phyloP scores from a whole-genome alignment of 306 rosid genomes.

The Ochetophila trinervis region DNA sequence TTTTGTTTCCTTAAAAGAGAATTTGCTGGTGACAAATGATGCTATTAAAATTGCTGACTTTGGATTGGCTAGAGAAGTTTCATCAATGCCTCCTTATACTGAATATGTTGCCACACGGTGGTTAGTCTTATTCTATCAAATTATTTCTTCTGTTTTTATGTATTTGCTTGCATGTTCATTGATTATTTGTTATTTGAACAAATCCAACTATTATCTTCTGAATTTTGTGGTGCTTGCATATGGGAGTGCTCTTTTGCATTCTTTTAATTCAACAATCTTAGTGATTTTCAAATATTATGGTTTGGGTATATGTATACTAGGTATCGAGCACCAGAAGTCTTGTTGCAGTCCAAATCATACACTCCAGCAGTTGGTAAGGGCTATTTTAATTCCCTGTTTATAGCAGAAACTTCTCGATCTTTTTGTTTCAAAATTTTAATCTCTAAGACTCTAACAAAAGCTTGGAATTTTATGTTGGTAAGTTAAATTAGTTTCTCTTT shows the following conservation, averaged over 20 bases:
- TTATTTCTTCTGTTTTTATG: background rate
- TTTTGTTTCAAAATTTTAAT: conserved; percentile 1
- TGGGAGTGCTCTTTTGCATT: background rate
- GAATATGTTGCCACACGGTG: conserved; percentile 94
- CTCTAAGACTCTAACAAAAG: conserved; percentile 3
- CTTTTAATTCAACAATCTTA: background rate
- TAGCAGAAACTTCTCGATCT: conserved; percentile 4
- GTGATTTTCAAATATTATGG: conserved; percentile 6
- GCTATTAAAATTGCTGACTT: conserved; percentile 82
- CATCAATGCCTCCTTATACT: conserved; percentile 84
- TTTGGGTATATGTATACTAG: conserved; percentile 34
- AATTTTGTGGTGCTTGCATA: background rate
- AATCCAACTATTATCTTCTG: background rate
- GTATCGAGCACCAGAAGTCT: conserved; percentile 92
- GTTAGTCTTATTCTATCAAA: conserved; percentile 47
- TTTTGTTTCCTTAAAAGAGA: conserved; percentile 44
- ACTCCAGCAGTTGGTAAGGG: conserved; percentile 83
- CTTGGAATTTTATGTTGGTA: background rate
- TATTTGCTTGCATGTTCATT: conserved; percentile 12
- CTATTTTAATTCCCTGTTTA: conserved; percentile 6
- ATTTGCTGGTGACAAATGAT: conserved; percentile 74
- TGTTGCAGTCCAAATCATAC: conserved; percentile 64
- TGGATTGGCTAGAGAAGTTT: conserved; percentile 85
- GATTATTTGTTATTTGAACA: conserved; percentile 9
- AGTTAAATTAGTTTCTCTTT: no score